Evolutionary conservation across 2,329 filamentous ascomycete species (phyloP), one percentile per base, ranked within the genome.

Genomic region (Microthyrium microscopicum): DNA sequence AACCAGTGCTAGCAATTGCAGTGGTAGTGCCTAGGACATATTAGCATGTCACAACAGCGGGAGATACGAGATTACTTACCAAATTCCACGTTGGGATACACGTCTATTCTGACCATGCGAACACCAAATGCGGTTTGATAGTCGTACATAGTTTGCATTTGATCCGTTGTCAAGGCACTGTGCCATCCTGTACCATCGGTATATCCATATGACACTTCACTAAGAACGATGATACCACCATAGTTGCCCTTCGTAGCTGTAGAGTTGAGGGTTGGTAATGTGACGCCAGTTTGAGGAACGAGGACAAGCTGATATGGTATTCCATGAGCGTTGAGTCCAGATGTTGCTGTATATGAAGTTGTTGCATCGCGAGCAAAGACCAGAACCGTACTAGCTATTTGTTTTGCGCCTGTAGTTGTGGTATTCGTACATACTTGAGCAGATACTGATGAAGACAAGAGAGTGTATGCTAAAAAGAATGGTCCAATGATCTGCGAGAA

Each of bases 61-160:
- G n/a, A n/a, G 38, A 43, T n/a, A n/a, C n/a, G n/a, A n/a, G n/a
- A n/a, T n/a, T n/a, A n/a, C n/a, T n/a, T n/a, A n/a, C 63, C 62
- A 41, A 55, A 62, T 4, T 55, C 52, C 8, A 58, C 45, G 11
- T 54, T 54, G 11, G 67, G 67, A 42, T 55, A 68, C 7, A 60
- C 61, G 42, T 68, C 64, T 15, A 66, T 51, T 30, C 66, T 61
- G 19, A 69, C 64, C 61, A 70, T 63, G 17, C 67, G 57, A 5
- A 68, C 63, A n/a, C 64, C 61, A 40, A 66, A 71, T 15, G 49
- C 49, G 4, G 55, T 51, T 46, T 71, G 67, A 41, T 71, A 71
- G 21, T 54, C 52, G 40, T 66, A 66, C 5, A 71, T 44, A 27
- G 56, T 43, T 18, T 58, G 52, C 62, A 62, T 67, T 49, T 71